Base-by-base conservation (phyloP, 805 yeast species). In the Wickerhamiella brachini region DNA sequence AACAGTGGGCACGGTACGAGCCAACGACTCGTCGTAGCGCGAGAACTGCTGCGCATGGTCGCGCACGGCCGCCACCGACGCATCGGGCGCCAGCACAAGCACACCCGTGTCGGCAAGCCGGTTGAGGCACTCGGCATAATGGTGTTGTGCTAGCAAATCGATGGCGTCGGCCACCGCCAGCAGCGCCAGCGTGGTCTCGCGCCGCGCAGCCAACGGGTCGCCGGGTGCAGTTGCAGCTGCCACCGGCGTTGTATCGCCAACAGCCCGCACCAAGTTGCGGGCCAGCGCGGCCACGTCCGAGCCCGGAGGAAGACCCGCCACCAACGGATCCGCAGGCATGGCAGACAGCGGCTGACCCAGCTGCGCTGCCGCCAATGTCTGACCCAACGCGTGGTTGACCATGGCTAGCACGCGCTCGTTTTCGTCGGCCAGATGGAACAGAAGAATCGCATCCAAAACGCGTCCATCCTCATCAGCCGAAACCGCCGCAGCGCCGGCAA, bases 401-500 rank as follows among this genome's bases (percentile, higher is more conserved):
- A 87, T 75, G 1, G 76, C 66, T 8, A 90, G 75, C 13, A 87
- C 97, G 29, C 83, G 80, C 62, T 84, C 83, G 64, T 83, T 83
- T 58, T 89, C 95, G 66, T 85, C 94, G 47, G 95, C 79, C 56
- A 90, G 75, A 67, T 89, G 95, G 64, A 85, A 90, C 50, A 93
- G 73, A 52, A 85, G 71, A 54, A 93, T 75, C 18, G 96, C 85
- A 62, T 93, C 97, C 54, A 82, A 79, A 13, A 79, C 74, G 61
- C 95, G 76, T 7, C 97, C 97, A 60, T 89, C 97, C 58, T 86
- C 93, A 60, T 85, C 93, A 15, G 96, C 95, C 57, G 79, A 79
- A 44, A 74, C 74, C 2, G 97, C 97, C 26, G 95, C 88, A 53
- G 79, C 80, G 62, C 84, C 94, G 3, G 93, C 81, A 43, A 90